Conservation (phyloP, 139 green algal genomes). For the Micractinium conductrix region DNA sequence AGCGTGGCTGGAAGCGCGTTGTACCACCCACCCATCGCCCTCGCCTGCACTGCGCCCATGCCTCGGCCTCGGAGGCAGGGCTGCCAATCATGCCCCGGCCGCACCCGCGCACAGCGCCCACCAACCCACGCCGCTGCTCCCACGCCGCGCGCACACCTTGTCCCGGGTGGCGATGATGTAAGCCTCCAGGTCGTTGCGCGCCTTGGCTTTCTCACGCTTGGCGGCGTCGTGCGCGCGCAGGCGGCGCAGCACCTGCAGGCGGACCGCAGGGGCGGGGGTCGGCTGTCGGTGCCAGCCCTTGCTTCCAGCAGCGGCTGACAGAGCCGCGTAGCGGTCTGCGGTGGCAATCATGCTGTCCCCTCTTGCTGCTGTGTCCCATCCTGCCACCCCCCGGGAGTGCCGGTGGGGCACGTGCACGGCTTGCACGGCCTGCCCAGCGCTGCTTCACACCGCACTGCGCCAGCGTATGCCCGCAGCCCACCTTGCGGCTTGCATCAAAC, state of each 20-base stretch:
- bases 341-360: no score
- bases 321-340: no score
- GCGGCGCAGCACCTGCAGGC: conserved; percentile 37
- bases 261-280: neutral
- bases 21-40: neutral
- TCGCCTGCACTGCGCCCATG: neutral
- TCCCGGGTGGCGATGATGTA: conserved; percentile 89
- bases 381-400: no score
- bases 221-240: conserved; percentile 59
- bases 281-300: neutral
- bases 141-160: conserved; percentile 40
- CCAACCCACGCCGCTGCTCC: neutral
- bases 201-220: conserved; percentile 66
- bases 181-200: conserved; percentile 90
- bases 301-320: no score
- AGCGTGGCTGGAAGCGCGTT: neutral
- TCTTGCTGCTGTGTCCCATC: no score
- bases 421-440: no score
- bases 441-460: no score
- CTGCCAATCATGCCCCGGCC: neutral
- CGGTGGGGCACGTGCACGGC: no score
- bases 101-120: neutral
- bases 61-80: neutral
- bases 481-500: conserved; percentile 21
- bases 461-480: no score